phyloP scores from a whole-genome alignment of 2,329 filamentous ascomycete genomes.

The Trichoderma harzianum region DNA sequence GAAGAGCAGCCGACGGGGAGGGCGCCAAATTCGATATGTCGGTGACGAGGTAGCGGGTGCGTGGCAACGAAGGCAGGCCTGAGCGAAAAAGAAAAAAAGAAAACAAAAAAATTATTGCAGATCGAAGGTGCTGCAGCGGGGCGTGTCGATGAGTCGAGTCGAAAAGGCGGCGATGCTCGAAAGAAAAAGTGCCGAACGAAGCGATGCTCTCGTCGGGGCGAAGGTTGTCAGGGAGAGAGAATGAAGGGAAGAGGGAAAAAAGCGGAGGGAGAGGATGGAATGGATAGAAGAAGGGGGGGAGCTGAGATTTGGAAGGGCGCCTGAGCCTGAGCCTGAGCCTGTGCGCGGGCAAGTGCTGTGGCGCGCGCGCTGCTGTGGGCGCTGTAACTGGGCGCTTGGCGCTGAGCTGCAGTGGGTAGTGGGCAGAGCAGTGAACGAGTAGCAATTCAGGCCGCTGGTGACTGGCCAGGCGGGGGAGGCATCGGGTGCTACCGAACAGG shows the following conservation, averaged over 20 bases:
- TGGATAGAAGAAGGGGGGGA: not conserved
- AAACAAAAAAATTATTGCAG: conserved; percentile 3
- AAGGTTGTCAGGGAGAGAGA: conserved; percentile 10
- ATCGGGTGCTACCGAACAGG: conserved; percentile 17
- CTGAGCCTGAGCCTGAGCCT: conserved; percentile 11
- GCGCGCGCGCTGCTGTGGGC: conserved; percentile 13
- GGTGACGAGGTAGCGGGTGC: conserved; percentile 14
- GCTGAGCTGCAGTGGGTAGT: conserved; percentile 9
- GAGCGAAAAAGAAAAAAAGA: not conserved
- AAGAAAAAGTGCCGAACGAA: conserved; percentile 9
- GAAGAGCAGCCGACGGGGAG: not conserved
- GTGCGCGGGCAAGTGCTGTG: conserved; percentile 14
- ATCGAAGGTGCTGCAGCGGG: not conserved
- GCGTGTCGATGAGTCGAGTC: conserved; percentile 2
- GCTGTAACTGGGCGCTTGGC: conserved; percentile 14
- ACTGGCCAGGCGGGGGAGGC: not conserved
- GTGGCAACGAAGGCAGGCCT: conserved; percentile 2
- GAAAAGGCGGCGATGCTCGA: conserved; percentile 12
- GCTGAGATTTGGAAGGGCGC: conserved; percentile 14
- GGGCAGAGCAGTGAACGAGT: not conserved
- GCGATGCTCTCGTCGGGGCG: conserved; percentile 20
- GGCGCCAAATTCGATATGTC: conserved; percentile 13
- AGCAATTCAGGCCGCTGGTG: not conserved
- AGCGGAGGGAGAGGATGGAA: not conserved
- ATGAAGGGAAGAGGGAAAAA: conserved; percentile 11